phyloP scores from a whole-genome alignment of 139 green algal species.

The Volvox reticuliferus region DNA sequence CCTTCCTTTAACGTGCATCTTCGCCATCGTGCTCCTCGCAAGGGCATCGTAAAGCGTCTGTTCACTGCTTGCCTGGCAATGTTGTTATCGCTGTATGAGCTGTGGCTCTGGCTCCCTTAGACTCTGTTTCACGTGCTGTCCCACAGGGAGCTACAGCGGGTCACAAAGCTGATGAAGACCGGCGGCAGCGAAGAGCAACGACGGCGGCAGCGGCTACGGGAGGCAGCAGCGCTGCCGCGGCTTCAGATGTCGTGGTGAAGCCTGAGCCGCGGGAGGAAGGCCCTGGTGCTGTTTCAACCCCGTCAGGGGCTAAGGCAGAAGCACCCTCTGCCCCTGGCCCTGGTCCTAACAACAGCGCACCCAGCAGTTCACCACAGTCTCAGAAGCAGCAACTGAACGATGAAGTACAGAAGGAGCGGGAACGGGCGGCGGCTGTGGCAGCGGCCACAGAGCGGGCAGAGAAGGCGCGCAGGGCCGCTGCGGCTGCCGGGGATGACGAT shows the following conservation, averaged over 20 bases:
- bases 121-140: no score
- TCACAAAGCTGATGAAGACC: neutral
- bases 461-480: slow-evolving; percentile 4
- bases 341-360: neutral
- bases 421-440: neutral
- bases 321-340: neutral
- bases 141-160: no score
- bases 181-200: neutral
- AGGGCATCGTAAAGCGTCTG: no score
- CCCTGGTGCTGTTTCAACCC: neutral
- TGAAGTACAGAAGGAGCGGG: neutral
- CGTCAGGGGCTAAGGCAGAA: neutral
- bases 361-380: neutral
- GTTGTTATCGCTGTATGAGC: no score
- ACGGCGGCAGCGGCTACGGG: neutral
- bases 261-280: neutral
- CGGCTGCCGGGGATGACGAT: slow-evolving; percentile 15
- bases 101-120: no score
- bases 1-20: no score
- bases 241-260: neutral
- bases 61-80: no score
- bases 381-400: neutral
- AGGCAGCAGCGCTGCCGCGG: neutral
- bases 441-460: slow-evolving; percentile 28
- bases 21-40: no score